These are phyloP conservation scores for Tulasnella calospora DNA, from an alignment of 768 basidiomycete genomes.

Conservation along the genomic window DNA sequence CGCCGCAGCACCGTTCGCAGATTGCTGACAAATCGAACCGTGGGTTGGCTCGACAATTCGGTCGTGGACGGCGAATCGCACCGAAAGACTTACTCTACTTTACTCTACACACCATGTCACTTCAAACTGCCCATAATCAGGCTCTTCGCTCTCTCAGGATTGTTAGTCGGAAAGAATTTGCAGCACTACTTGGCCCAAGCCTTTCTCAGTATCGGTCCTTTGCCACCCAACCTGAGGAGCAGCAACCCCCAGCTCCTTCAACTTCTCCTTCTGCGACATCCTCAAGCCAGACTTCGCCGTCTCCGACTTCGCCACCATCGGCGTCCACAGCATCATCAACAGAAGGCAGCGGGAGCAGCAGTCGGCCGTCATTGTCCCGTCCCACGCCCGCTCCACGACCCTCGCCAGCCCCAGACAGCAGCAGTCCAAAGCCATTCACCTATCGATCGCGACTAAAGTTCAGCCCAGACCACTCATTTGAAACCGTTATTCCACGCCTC, in stretches of 20 bases:
- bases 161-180: not conserved
- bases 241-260: not conserved
- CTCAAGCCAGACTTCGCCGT: not conserved
- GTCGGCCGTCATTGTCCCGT: conserved; percentile 17
- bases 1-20: no score
- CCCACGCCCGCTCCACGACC: conserved; percentile 22
- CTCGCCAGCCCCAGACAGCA: not conserved
- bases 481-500: conserved; percentile 21
- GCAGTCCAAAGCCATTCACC: not conserved
- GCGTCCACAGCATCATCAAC: not conserved
- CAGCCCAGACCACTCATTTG: conserved; percentile 17
- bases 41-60: not conserved
- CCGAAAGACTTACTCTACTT: not conserved
- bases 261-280: not conserved
- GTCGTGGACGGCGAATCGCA: not conserved
- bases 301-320: not conserved
- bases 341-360: not conserved
- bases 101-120: not conserved
- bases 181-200: not conserved
- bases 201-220: not conserved
- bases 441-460: conserved; percentile 2
- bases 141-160: not conserved
- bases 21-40: not conserved
- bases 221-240: not conserved
- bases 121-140: not conserved